Evolutionary conservation across 371 early-diverging fungal species (phyloP).

Genomic region (Umbelopsis sp.): DNA sequence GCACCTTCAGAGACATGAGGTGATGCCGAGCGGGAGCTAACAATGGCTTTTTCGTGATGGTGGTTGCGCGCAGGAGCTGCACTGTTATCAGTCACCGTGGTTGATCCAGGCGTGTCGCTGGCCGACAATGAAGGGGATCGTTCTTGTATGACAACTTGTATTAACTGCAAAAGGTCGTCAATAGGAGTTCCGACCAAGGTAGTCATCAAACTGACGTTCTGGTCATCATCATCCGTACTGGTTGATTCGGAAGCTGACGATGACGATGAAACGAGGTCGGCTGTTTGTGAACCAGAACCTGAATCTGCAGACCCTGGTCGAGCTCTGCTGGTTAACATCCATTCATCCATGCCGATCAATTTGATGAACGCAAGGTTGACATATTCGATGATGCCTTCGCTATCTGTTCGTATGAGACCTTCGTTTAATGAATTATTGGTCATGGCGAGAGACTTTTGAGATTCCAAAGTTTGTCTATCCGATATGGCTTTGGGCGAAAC

Average conservation of each 20-base stretch:
- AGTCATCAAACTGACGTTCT: neutral
- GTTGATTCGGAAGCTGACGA: neutral
- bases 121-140: neutral
- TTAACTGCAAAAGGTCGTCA: slow-evolving; percentile 6
- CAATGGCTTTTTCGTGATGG: neutral
- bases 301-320: neutral
- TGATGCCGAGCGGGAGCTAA: neutral
- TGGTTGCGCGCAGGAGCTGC: neutral
- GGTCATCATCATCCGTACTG: slow-evolving; percentile 11
- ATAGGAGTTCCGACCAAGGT: slow-evolving; percentile 16
- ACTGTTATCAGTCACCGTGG: neutral
- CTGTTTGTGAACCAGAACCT: no score
- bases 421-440: slow-evolving; percentile 20
- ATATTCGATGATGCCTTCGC: slow-evolving; percentile 19
- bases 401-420: slow-evolving; percentile 17
- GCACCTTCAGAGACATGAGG: neutral
- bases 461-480: slow-evolving; percentile 3
- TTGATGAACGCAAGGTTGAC: slow-evolving; percentile 19
- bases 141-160: slow-evolving; percentile 14
- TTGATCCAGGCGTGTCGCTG: neutral
- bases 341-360: slow-evolving; percentile 17
- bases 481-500: slow-evolving; percentile 3
- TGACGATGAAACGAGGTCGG: neutral
- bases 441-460: slow-evolving; percentile 16
- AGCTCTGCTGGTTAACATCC: neutral